Evolutionary conservation across 306 rosid species (phyloP).

Genomic region (Adenanthera pavonina): DNA sequence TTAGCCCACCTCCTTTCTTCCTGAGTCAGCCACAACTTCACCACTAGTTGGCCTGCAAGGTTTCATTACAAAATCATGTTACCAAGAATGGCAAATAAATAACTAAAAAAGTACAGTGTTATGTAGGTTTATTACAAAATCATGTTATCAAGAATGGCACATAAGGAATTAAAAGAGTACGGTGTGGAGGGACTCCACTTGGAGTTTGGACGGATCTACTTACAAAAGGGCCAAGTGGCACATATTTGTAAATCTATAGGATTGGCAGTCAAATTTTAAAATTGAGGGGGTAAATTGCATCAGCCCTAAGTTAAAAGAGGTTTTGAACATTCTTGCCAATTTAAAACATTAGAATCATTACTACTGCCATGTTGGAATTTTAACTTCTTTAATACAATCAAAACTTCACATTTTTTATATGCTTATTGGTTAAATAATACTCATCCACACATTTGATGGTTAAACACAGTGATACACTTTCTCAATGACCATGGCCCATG

Average conservation of each 20-base stretch:
- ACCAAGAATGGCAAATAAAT: constrained; percentile 16
- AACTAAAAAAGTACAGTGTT: background rate
- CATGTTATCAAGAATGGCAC: constrained; percentile 16
- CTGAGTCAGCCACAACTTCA: constrained; percentile 44
- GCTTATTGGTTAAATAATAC: background rate
- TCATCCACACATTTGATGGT: constrained; percentile 2
- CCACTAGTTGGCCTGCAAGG: constrained; percentile 61
- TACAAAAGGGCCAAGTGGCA: background rate
- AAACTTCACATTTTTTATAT: constrained; percentile 6
- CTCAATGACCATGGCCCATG: background rate
- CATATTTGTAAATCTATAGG: background rate
- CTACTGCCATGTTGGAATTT: constrained; percentile 18
- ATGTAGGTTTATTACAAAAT: constrained; percentile 22
- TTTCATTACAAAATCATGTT: constrained; percentile 32
- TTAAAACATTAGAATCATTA: background rate
- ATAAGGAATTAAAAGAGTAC: background rate
- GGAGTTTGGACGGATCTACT: background rate
- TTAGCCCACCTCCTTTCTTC: constrained; percentile 34
- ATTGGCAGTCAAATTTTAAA: background rate
- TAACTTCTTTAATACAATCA: constrained; percentile 23
- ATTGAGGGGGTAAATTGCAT: background rate
- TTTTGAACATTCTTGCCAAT: background rate
- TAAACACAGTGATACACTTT: constrained; percentile 3
- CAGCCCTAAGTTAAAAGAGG: background rate
- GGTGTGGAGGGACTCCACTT: background rate